Base-by-base conservation (phyloP, 2,329 filamentous ascomycete genomes). In the Aspergillus aculeatinus region DNA sequence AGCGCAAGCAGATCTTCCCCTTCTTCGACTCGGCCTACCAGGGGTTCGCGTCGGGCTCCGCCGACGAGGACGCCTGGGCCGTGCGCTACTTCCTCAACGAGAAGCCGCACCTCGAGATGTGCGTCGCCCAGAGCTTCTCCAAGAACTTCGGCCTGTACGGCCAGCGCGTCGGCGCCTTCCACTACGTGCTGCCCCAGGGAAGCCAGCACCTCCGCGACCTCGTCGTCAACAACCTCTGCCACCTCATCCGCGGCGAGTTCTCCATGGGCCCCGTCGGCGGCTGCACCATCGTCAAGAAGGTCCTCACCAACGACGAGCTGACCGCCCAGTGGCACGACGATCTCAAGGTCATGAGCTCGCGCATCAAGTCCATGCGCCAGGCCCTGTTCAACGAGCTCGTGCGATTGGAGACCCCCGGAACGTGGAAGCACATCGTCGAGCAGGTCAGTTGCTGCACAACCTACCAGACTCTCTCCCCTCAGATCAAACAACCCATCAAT, bases 21-120 rank as follows among this genome's bases (percentile, higher is more conserved):
- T 97, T 98, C 85, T 98, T 99, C 79, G 95, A 99, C 82, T 92
- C 87, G 61, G 94, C 94, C 58, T 99, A 99, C 82, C 95, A 98
- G 79, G 95, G 95, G 50, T 99, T 98, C 73, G 94, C 94, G 2
- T 96, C 94, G 2, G 95, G 95, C 54, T 89, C 95, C 72, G 85
- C 96, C 39, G 85, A 86, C 68, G 87, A 88, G 61, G 95, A 99
- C 74, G 92, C 91, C 63, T 92, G 88, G 82, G 91, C 94, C 14
- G 87, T 98, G 63, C 89, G 91, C 67, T 90, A 96, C 83, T 97
- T 98, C 74, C 84, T 96, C 68, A 89, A 93, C 74, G 87, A 94
- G 77, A 73, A 75, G 65, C 72, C 72, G 0, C 92, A 94, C 79
- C 95, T 96, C 63, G 83, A 86, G 67, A 79, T 83, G 54, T 81